Evolutionary conservation across 2,329 filamentous ascomycete species (phyloP).

Genomic region (Neodidymelliopsis sp.): DNA sequence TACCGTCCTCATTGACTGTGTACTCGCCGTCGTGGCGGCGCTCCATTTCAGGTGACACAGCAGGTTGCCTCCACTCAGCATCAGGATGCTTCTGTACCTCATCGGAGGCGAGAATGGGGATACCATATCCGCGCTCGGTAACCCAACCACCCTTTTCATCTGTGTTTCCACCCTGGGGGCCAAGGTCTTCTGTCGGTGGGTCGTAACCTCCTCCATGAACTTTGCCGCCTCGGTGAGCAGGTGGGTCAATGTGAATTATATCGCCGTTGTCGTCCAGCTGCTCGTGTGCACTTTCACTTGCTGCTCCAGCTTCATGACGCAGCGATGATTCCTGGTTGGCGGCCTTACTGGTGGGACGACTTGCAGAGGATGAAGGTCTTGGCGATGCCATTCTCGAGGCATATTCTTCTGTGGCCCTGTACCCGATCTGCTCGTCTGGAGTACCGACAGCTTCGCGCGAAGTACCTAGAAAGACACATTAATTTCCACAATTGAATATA

Average conservation of each 20-base stretch:
- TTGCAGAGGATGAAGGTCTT: slow-evolving; percentile 59
- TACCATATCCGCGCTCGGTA: slow-evolving; percentile 69
- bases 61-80: slow-evolving; percentile 75
- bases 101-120: slow-evolving; percentile 87
- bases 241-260: slow-evolving; percentile 81
- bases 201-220: slow-evolving; percentile 59
- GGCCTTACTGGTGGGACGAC: slow-evolving; percentile 56
- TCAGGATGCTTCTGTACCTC: slow-evolving; percentile 79
- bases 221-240: slow-evolving; percentile 55
- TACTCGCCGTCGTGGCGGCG: slow-evolving; percentile 63
- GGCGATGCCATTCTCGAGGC: slow-evolving; percentile 78
- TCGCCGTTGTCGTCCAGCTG: slow-evolving; percentile 61
- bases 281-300: slow-evolving; percentile 30
- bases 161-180: slow-evolving; percentile 55
- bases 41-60: slow-evolving; percentile 74
- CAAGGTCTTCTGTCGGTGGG: slow-evolving; percentile 61
- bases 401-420: slow-evolving; percentile 86
- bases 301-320: slow-evolving; percentile 58
- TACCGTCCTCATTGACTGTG: slow-evolving; percentile 55
- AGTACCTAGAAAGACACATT: slow-evolving; percentile 65
- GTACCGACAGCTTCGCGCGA: slow-evolving; percentile 71
- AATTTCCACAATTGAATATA: slow-evolving; percentile 50
- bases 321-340: slow-evolving; percentile 59
- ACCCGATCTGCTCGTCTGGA: slow-evolving; percentile 90
- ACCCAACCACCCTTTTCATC: slow-evolving; percentile 59